Percentiles rank a stretch among this genome's conserved stretches.
phyloP scores from a whole-genome alignment of 805 yeast genomes.

The Saccharomycopsis vini region DNA sequence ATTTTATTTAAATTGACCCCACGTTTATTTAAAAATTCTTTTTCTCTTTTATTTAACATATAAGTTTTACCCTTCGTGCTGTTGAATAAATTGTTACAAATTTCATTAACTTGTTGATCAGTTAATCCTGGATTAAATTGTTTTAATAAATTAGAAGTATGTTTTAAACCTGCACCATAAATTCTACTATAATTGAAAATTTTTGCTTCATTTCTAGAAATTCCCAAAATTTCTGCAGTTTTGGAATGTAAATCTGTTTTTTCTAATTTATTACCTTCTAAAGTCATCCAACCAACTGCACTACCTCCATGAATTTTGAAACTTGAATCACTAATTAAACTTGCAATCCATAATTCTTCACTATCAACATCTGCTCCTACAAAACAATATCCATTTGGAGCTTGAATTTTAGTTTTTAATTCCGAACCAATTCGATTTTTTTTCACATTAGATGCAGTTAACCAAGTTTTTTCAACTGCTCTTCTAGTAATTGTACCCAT shows the following conservation, averaged over 20 bases:
- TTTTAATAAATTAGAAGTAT: conserved; percentile 75
- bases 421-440: conserved; percentile 83
- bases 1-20: conserved; percentile 28
- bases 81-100: conserved; percentile 61
- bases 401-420: conserved; percentile 73
- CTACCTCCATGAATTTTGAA: conserved; percentile 91
- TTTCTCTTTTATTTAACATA: conserved; percentile 24
- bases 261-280: conserved; percentile 86
- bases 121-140: conserved; percentile 68
- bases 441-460: conserved; percentile 94
- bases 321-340: conserved; percentile 85
- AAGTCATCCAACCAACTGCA: conserved; percentile 98
- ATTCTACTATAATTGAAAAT: conserved; percentile 94
- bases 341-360: conserved; percentile 97
- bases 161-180: conserved; percentile 93
- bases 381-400: conserved; percentile 83
- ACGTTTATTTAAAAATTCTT: conserved; percentile 20
- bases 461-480: conserved; percentile 96
- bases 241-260: conserved; percentile 94
- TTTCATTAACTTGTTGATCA: conserved; percentile 54
- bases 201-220: conserved; percentile 86
- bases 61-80: conserved; percentile 68
- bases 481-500: conserved; percentile 97
- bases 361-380: conserved; percentile 99
- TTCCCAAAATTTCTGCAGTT: conserved; percentile 84